Percentiles rank a stretch among this genome's conserved stretches.
Evolutionary conservation across 768 basidiomycete genomes (phyloP).

Genomic region (Pleurotus salmoneostramineus): DNA sequence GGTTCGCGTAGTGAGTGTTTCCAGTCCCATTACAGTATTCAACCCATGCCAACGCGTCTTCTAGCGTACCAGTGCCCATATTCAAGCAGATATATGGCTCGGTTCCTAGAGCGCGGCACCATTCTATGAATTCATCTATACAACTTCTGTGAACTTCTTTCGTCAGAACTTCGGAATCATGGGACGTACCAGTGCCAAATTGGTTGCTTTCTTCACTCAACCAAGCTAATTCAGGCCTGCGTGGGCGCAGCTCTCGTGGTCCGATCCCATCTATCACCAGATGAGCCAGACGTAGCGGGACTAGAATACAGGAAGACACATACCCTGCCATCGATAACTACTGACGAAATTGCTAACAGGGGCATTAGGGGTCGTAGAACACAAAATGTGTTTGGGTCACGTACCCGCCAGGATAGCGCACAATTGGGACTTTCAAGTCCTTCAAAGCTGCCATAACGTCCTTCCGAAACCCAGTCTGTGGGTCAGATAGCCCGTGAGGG

Average conservation of each 20-base stretch:
- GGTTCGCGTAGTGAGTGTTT: slow-evolving; percentile 49
- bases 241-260: slow-evolving; percentile 42
- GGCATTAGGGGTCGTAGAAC: neutral
- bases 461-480: slow-evolving; percentile 40
- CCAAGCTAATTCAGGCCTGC: slow-evolving; percentile 60
- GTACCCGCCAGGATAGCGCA: slow-evolving; percentile 52
- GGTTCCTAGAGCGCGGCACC: slow-evolving; percentile 44
- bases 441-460: slow-evolving; percentile 45
- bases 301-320: neutral
- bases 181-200: slow-evolving; percentile 47
- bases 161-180: neutral
- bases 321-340: slow-evolving; percentile 52
- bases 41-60: slow-evolving; percentile 56
- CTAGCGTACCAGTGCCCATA: slow-evolving; percentile 61
- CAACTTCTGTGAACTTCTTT: neutral
- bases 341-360: slow-evolving; percentile 43
- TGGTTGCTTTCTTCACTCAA: slow-evolving; percentile 55
- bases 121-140: slow-evolving; percentile 48
- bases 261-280: slow-evolving; percentile 44
- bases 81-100: slow-evolving; percentile 61
- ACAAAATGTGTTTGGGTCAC: slow-evolving; percentile 7
- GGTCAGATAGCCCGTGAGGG: slow-evolving; percentile 29
- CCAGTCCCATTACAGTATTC: slow-evolving; percentile 57
- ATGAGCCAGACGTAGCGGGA: neutral
- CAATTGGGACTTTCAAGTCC: slow-evolving; percentile 43